Evolutionary conservation across 169 alveolate species (phyloP), one percentile per base, ranked within the genome.

Genomic region (Neospora caninum): DNA sequence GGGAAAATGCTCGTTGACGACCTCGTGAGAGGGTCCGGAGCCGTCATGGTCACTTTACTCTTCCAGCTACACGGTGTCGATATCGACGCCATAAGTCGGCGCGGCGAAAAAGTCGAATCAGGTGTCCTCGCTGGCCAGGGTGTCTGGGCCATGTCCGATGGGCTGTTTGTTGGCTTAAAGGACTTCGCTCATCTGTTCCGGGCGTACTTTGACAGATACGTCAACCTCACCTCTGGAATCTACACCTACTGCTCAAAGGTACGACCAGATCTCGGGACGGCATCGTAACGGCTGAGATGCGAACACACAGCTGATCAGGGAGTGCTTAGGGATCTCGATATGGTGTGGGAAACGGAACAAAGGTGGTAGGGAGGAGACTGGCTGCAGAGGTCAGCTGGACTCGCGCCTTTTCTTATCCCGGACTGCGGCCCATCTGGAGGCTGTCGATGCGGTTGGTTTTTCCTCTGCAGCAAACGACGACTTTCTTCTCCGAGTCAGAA

Each of bases 41-140:
- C 93, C 27, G 95, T 91, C 41, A 93, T 93, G 95, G 86, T 93
- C 73, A 93, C 93, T 29, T 84, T 93, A 38, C 91, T 93, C 18
- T 93, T 93, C 83, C 95, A 93, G 93, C 93, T 93, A 0, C 82
- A 93, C 38, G 95, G 93, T 38, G 93, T 93, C 49, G 78, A 93
- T 38, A 82, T 93, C 43, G 69, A 58, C 31, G 89, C 58, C 22
- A 87, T 93, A 41, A 92, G 92, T 49, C 54, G 86, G 13, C 80
- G 88, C 31, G 95, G 95, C 0, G 89, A 70, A 69, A 70, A n/a
- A 1, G 95, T 86, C 80, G 49, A 83, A 34, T 27, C 58, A 43
- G 95, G 91, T 70, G 89, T 93, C 20, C 80, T 82, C 2, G 95
- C 95, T 27, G 95, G 95, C 27, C 80, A 31, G 1, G 95, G 93